These are phyloP conservation scores for Pyrenophora teres DNA, from an alignment of 2,329 filamentous ascomycete genomes.

Conservation along the genomic window DNA sequence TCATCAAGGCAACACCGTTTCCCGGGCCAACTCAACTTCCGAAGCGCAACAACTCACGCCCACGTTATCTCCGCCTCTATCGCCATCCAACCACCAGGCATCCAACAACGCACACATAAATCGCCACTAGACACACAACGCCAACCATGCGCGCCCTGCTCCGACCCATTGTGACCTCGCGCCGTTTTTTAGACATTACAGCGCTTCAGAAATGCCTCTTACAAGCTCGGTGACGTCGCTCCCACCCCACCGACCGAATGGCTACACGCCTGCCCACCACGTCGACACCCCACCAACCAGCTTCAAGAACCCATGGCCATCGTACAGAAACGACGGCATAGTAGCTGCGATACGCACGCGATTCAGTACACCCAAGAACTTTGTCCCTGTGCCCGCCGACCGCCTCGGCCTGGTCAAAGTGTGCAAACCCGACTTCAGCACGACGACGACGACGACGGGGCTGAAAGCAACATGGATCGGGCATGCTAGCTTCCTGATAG, in stretches of 20 bases:
- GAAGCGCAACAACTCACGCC: neutral
- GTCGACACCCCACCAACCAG: slow-evolving; percentile 50
- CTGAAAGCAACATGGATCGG: slow-evolving; percentile 58
- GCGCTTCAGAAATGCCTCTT: slow-evolving; percentile 20
- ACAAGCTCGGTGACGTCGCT: slow-evolving; percentile 19
- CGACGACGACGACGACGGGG: slow-evolving; percentile 15
- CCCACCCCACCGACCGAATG: slow-evolving; percentile 25
- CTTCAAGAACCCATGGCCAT: slow-evolving; percentile 59
- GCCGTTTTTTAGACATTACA: slow-evolving; percentile 20
- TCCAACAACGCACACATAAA: slow-evolving; percentile 12
- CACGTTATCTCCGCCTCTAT: slow-evolving; percentile 17
- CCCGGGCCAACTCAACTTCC: slow-evolving; percentile 7
- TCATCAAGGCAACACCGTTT: neutral
- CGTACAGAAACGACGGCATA: slow-evolving; percentile 38
- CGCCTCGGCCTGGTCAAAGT: slow-evolving; percentile 51
- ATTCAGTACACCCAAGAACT: slow-evolving; percentile 50
- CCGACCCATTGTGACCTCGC: neutral
- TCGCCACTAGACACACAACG: slow-evolving; percentile 8
- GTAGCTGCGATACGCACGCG: slow-evolving; percentile 42
- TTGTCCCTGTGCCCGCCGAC: slow-evolving; percentile 52
- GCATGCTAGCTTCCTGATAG: slow-evolving; percentile 57
- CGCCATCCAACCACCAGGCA: neutral
- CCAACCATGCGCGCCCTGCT: slow-evolving; percentile 8
- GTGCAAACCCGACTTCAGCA: slow-evolving; percentile 48
- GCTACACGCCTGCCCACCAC: slow-evolving; percentile 48